Percentiles rank a stretch among this genome's conserved stretches.
phyloP scores from a whole-genome alignment of 805 yeast species.

The Wickerhamiella qilinensis region DNA sequence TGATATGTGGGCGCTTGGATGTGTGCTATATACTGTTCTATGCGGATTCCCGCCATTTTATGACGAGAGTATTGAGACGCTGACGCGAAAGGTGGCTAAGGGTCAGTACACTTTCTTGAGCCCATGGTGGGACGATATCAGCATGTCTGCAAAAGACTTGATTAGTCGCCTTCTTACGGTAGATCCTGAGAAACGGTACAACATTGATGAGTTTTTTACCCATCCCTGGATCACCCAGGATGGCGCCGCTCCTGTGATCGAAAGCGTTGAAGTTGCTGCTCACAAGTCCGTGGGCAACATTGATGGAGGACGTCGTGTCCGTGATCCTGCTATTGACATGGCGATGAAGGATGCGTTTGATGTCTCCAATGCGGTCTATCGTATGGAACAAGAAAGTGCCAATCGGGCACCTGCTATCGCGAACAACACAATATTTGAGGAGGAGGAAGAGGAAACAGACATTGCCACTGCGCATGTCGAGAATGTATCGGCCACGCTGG shows the following conservation, averaged over 20 bases:
- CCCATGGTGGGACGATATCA: constrained; percentile 86
- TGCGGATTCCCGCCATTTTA: constrained; percentile 98
- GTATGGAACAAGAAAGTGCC: constrained; percentile 47
- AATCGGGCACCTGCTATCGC: constrained; percentile 1
- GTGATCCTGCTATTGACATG: constrained; percentile 50
- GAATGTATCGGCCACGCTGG: not conserved
- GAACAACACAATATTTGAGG: constrained; percentile 15
- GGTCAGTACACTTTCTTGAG: constrained; percentile 62
- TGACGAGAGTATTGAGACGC: constrained; percentile 57
- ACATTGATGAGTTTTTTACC: constrained; percentile 50
- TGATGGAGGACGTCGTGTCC: constrained; percentile 11
- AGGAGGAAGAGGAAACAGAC: constrained; percentile 24
- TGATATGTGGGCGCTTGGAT: constrained; percentile 98
- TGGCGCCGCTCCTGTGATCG: constrained; percentile 8
- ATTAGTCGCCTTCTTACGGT: constrained; percentile 54
- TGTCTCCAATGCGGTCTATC: constrained; percentile 70
- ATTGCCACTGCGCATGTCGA: not conserved
- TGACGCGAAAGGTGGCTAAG: constrained; percentile 64
- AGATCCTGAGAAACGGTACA: constrained; percentile 49
- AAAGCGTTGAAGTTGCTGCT: constrained; percentile 6
- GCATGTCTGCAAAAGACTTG: constrained; percentile 50
- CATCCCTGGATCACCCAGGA: constrained; percentile 57
- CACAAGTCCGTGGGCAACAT: constrained; percentile 8
- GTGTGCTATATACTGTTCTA: constrained; percentile 79
- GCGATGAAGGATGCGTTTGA: constrained; percentile 79